Base-by-base conservation (phyloP, 148 eudicot species). In the Dianthus caryophyllus region DNA sequence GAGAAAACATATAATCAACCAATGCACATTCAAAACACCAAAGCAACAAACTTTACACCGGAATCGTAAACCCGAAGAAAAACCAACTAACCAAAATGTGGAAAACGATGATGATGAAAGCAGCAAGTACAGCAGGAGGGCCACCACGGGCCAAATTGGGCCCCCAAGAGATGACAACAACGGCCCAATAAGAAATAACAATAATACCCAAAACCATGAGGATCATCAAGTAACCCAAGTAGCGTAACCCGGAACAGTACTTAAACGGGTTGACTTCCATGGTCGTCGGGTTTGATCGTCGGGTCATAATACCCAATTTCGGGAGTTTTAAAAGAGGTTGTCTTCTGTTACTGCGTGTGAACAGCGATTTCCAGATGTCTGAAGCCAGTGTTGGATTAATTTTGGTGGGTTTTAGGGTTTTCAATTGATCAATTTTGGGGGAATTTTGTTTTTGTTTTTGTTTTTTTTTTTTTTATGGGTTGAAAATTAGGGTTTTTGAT, bases 211-310 rank as follows among this genome's bases (percentile, higher is more conserved):
- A 60, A 39, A 88, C 96, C 57, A 91, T 72, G 30, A 83, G 27
- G 68, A 91, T 77, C 81, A 91, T 86, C 68, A 86, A 68, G 78
- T 88, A 88, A 17, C 97, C 97, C 41, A 91, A 72, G 63, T 81
- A 74, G 31, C 80, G 83, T 49, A 91, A 83, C 36, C 85, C 84
- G 13, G 91, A 81, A 71, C 96, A 91, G 55, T 75, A 75, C 89
- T 81, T 84, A 71, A 91, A 88, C 15, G 80, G 84, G 75, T 91
- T 88, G 21, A 86, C 49, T 67, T 80, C 83, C 90, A n/a, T n/a
- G n/a, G 84, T 79, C 8, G 54, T 17, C 41, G 72, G 62, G 47
- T 29, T 29, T 26, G 60, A 2, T 30, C 60, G 43, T 46, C 71
- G 69, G 71, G 68, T 46, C 10, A 75, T 26, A n/a, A n/a, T n/a